Evolutionary conservation across 305 asterid genomes (phyloP), one percentile per base, ranked within the genome.

Genomic region (Fraxinus sp.): DNA sequence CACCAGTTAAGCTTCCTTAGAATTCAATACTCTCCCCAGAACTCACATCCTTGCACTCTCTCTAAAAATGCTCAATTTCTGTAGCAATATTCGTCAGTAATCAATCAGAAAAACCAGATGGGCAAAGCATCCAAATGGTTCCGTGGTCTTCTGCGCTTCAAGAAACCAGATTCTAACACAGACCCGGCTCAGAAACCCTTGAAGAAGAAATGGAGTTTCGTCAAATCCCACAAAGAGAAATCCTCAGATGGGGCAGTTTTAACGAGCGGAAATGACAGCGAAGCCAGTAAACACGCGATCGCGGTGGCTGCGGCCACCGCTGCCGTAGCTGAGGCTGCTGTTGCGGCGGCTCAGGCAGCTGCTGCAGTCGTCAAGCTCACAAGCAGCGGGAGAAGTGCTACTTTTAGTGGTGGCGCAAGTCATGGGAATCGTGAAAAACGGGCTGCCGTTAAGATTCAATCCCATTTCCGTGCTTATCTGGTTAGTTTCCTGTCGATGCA

Each of bases 401-500:
- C 66, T 43, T 30, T 78, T 49, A 83, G 81, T 3, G 35, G 84
- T 16, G 84, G 66, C 7, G 64, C 22, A 4, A 72, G 80, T 18
- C 68, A 78, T 81, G 88, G 84, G 39, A 81, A 32, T 80, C 89
- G 82, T 32, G 91, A 87, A 86, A 88, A 82, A 70, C 43, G 89
- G 87, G 98, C 99, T n/a, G 99, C 97, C 77, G 91, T 94, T 83
- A 83, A 77, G 84, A 93, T 96, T 66, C 99, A 96, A 86, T 88
- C 98, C 0, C 93, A 89, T 87, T 96, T 93, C 52, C 98, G 99
- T 24, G 94, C 92, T 9, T 92, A 94, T 82, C 88, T 96, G 98
- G 99, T 96, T 64, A 82, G 95, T 88, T 82, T 20, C 30, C 79
- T 62, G 41, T 16, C 3, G 37, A 30, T 16, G 18, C 71, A 39